Evolutionary conservation across 1,139 yeast species (phyloP).

Genomic region (Debaryomyces udenii): DNA sequence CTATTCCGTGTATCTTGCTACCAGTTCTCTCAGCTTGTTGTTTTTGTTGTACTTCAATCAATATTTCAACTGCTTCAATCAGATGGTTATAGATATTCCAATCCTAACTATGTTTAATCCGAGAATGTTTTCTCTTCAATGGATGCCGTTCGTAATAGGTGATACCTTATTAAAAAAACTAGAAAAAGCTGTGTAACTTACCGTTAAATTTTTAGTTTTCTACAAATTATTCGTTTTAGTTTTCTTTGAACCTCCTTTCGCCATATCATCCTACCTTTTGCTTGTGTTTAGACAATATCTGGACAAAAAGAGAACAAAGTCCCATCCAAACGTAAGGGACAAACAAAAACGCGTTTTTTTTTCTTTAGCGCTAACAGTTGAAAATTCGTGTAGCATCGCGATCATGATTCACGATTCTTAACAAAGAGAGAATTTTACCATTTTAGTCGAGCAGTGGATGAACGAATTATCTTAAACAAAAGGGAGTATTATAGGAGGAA

Average conservation of each 20-base stretch:
- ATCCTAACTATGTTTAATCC: conserved; percentile 4
- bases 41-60: not conserved
- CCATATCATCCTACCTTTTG: not conserved
- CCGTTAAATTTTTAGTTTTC: not conserved
- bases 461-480: not conserved
- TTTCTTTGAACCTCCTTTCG: not conserved
- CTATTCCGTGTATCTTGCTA: not conserved
- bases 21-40: not conserved
- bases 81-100: conserved; percentile 5
- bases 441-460: not conserved
- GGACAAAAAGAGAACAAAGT: conserved; percentile 4
- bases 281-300: no score
- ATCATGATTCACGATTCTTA: conserved; percentile 4
- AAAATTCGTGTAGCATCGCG: conserved; percentile 7
- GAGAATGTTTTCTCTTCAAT: conserved; percentile 1
- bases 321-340: conserved; percentile 7
- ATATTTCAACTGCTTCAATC: not conserved
- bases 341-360: conserved; percentile 8
- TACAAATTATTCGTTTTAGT: not conserved
- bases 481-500: not conserved
- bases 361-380: not conserved
- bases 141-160: conserved; percentile 1
- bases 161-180: not conserved
- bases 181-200: not conserved
- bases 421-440: not conserved